A percentile compares a stretch with the other conserved stretches of the same genome.
These are phyloP conservation scores for Lepidium africanum DNA, from an alignment of 345 rosid species.

Conservation along the genomic window DNA sequence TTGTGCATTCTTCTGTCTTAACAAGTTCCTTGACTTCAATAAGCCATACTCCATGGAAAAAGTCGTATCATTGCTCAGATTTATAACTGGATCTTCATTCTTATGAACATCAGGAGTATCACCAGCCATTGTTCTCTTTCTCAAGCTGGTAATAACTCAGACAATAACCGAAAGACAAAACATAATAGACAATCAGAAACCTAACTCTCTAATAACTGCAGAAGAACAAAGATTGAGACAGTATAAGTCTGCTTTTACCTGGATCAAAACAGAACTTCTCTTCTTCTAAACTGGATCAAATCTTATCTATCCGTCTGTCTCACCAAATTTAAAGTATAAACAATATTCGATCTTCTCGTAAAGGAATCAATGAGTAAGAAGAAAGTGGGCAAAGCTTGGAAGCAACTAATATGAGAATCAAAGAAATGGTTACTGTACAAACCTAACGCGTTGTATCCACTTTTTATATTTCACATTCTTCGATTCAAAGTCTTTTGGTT, in stretches of 20 bases:
- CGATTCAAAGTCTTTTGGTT: not conserved
- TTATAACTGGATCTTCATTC: no score
- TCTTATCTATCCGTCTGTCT: not conserved
- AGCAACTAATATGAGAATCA: constrained; percentile 3
- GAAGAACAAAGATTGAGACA: not conserved
- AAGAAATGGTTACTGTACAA: not conserved
- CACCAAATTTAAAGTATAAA: not conserved
- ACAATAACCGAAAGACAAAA: not conserved
- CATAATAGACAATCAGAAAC: not conserved
- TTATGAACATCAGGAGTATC: constrained; percentile 20
- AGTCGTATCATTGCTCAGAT: no score
- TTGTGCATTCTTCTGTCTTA: constrained; percentile 31
- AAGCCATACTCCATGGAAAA: constrained; percentile 2
- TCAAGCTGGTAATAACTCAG: not conserved
- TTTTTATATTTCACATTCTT: not conserved
- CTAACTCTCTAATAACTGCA: not conserved
- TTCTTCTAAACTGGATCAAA: not conserved
- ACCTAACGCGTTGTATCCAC: constrained; percentile 19
- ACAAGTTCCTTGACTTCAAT: constrained; percentile 25
- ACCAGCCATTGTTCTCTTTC: constrained; percentile 37
- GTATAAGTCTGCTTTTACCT: not conserved
- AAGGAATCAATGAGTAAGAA: constrained; percentile 12
- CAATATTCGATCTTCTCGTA: not conserved
- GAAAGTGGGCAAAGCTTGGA: constrained; percentile 14
- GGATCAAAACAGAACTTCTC: not conserved